Evolutionary conservation across 164 flowering plant species (phyloP).

Genomic region (Tinospora cordifolia): DNA sequence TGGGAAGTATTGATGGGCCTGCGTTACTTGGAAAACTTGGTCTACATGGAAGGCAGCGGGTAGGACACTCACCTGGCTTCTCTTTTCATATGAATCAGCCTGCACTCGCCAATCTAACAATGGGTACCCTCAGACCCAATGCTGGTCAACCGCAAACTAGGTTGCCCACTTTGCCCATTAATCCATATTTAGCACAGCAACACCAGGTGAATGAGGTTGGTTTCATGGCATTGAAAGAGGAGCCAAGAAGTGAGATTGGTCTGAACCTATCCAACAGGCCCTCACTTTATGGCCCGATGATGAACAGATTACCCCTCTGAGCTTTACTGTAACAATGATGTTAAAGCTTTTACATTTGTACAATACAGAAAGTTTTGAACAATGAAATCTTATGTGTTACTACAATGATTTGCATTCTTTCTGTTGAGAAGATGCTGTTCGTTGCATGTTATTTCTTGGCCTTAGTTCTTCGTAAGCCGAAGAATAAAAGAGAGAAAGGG

Average conservation of each 20-base stretch:
- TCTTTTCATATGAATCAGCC: slow-evolving; percentile 50
- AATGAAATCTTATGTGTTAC: background rate
- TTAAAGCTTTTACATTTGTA: slow-evolving; percentile 4
- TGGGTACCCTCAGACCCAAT: slow-evolving; percentile 46
- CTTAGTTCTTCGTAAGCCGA: no score
- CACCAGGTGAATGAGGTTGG: slow-evolving; percentile 40
- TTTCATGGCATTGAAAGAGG: slow-evolving; percentile 57
- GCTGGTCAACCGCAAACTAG: slow-evolving; percentile 24
- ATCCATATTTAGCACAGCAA: slow-evolving; percentile 45
- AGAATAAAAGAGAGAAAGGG: background rate
- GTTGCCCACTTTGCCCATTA: slow-evolving; percentile 35
- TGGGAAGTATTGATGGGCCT: slow-evolving; percentile 43
- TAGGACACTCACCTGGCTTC: slow-evolving; percentile 41
- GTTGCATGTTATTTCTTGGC: background rate
- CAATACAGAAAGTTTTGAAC: background rate
- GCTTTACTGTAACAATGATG: slow-evolving; percentile 27
- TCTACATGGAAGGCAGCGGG: slow-evolving; percentile 42
- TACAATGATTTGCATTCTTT: no score
- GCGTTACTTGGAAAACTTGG: slow-evolving; percentile 27
- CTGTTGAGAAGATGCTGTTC: background rate
- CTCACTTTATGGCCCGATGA: slow-evolving; percentile 50
- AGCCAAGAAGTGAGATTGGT: slow-evolving; percentile 47
- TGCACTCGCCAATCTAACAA: slow-evolving; percentile 37
- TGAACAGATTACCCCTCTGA: slow-evolving; percentile 60
- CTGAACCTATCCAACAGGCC: slow-evolving; percentile 35